Conservation (phyloP, 495 filamentous ascomycete species). For the Aspergillus leporis region DNA sequence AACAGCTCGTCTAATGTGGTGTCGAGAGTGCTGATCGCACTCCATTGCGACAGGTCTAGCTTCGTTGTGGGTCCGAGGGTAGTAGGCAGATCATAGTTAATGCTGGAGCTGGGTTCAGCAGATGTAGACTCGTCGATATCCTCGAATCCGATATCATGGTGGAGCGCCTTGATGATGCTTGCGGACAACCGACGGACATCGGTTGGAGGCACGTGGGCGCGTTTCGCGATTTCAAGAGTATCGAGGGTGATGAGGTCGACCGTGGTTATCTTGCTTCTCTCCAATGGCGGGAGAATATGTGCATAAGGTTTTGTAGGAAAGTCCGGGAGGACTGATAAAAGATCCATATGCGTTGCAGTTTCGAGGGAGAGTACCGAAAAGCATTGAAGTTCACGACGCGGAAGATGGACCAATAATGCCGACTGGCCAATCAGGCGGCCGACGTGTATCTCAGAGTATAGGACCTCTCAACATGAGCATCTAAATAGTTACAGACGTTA, state of each 20-base stretch:
- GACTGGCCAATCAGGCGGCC: not conserved
- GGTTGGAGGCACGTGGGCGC: conserved; percentile 76
- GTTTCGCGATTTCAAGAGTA: conserved; percentile 78
- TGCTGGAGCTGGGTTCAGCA: conserved; percentile 31
- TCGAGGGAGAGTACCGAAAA: not conserved
- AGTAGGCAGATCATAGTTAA: conserved; percentile 20
- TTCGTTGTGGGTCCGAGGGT: conserved; percentile 27
- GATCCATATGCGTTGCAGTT: conserved; percentile 62
- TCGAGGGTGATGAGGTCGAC: conserved; percentile 87
- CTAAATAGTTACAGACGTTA: too few species aligned
- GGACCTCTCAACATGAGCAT: too few species aligned
- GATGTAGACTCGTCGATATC: conserved; percentile 15
- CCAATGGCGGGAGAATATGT: conserved; percentile 76
- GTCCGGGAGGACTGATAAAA: conserved; percentile 75
- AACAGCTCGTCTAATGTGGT: conserved; percentile 69
- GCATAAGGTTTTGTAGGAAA: conserved; percentile 69
- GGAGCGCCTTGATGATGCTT: conserved; percentile 65
- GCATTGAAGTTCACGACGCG: conserved; percentile 11
- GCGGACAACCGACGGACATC: conserved; percentile 71
- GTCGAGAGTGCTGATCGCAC: conserved; percentile 79
- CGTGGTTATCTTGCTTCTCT: conserved; percentile 70
- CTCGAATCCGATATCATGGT: conserved; percentile 59
- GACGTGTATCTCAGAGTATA: too few species aligned
- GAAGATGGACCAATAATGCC: conserved; percentile 14
- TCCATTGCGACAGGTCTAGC: conserved; percentile 47